Percentiles rank a stretch among this genome's conserved stretches.
These are phyloP conservation scores for Tephrocybe sp. DNA, from an alignment of 768 basidiomycete genomes.

Conservation along the genomic window DNA sequence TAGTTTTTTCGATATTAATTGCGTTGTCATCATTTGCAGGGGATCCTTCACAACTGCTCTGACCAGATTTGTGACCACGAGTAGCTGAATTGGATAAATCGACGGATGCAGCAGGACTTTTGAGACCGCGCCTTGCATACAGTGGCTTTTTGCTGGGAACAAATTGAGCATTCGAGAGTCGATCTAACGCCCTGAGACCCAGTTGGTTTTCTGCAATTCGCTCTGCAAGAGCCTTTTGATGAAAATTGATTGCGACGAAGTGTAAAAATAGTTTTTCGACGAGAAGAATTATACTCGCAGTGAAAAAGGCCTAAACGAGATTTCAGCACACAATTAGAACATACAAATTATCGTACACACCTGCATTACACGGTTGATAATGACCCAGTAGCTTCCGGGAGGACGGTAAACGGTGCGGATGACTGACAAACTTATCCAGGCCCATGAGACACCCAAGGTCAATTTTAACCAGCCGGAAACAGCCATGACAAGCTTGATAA, in stretches of 20 bases:
- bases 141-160: slow-evolving; percentile 33
- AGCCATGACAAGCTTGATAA: slow-evolving; percentile 56
- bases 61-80: slow-evolving; percentile 14
- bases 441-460: slow-evolving; percentile 61
- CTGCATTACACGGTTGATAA: slow-evolving; percentile 71
- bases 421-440: slow-evolving; percentile 71
- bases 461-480: slow-evolving; percentile 73
- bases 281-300: slow-evolving; percentile 39
- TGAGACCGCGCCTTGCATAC: slow-evolving; percentile 45
- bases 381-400: slow-evolving; percentile 62
- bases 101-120: slow-evolving; percentile 33
- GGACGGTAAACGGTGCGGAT: slow-evolving; percentile 58
- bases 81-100: slow-evolving; percentile 23
- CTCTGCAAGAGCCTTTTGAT: slow-evolving; percentile 72
- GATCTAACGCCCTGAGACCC: slow-evolving; percentile 68
- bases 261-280: slow-evolving; percentile 59
- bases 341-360: slow-evolving; percentile 26
- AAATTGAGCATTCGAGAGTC: slow-evolving; percentile 64
- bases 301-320: slow-evolving; percentile 38
- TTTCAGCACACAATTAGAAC: slow-evolving; percentile 5
- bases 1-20: slow-evolving; percentile 8
- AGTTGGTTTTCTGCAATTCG: slow-evolving; percentile 68
- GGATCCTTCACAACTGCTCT: slow-evolving; percentile 12
- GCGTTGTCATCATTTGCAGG: slow-evolving; percentile 14
- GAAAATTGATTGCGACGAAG: slow-evolving; percentile 79